These are phyloP conservation scores for Rhodomyrtus tomentosa DNA, from an alignment of 345 rosid genomes.

Conservation along the genomic window DNA sequence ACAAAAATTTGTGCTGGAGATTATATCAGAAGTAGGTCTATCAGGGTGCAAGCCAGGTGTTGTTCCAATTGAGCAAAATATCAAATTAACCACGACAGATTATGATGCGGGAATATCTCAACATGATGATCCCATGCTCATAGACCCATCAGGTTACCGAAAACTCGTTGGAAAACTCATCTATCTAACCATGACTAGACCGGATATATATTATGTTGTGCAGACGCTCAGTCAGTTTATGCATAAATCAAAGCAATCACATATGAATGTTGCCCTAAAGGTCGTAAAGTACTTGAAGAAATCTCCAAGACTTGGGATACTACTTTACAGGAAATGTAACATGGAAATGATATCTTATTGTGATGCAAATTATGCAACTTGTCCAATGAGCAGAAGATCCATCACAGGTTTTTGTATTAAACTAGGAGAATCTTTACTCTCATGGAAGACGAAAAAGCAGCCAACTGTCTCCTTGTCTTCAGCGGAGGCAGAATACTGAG, in stretches of 20 bases:
- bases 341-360: not conserved
- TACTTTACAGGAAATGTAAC: not conserved
- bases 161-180: not conserved
- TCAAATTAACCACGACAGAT: too few relatives aligned
- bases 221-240: not conserved
- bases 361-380: not conserved
- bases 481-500: accelerated
- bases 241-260: not conserved
- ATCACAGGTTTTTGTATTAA: not conserved
- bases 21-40: too few relatives aligned
- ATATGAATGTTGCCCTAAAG: not conserved
- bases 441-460: not conserved
- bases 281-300: not conserved
- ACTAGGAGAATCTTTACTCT: not conserved
- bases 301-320: not conserved
- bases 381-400: not conserved
- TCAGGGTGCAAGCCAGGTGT: too few relatives aligned
- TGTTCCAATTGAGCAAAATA: too few relatives aligned
- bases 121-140: not conserved
- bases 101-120: not conserved
- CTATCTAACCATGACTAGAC: not conserved
- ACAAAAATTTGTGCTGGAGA: too few relatives aligned
- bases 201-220: accelerated
- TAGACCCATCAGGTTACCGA: not conserved
- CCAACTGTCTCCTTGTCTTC: not conserved